These are phyloP conservation scores for Cylindrodendrum hubeiense DNA, from an alignment of 2,329 filamentous ascomycete genomes.

Conservation along the genomic window DNA sequence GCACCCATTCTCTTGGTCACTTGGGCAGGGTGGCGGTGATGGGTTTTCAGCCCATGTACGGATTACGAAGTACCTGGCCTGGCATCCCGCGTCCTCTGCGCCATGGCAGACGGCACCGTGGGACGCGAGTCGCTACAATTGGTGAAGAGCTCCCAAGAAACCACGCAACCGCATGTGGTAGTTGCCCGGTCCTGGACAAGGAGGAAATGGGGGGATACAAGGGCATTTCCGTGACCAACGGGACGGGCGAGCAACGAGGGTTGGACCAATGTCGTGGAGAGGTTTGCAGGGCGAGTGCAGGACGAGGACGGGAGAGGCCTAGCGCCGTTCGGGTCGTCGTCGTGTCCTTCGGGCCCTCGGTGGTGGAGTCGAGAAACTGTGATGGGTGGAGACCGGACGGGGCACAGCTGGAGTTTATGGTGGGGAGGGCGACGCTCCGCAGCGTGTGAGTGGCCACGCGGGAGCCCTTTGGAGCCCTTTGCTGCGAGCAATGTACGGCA, in stretches of 20 bases:
- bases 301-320: constrained; percentile 25
- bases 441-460: constrained; percentile 26
- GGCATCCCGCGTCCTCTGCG: constrained; percentile 5
- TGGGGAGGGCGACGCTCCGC: constrained; percentile 29
- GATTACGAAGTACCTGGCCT: constrained; percentile 4
- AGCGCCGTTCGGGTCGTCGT: constrained; percentile 46
- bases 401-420: too few relatives aligned
- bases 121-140: constrained; percentile 16
- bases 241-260: neutral
- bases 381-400: constrained; percentile 31
- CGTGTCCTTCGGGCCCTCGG: constrained; percentile 43
- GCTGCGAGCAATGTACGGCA: constrained; percentile 31
- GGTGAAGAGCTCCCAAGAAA: constrained; percentile 14
- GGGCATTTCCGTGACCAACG: constrained; percentile 37
- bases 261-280: constrained; percentile 34
- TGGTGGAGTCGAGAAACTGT: constrained; percentile 37
- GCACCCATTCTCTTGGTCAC: neutral
- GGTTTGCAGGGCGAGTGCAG: constrained; percentile 11
- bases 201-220: constrained; percentile 7
- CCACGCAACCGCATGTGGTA: constrained; percentile 4
- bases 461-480: constrained; percentile 22
- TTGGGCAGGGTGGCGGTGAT: constrained; percentile 7
- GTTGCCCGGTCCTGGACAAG: constrained; percentile 1
- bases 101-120: constrained; percentile 10
- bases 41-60: constrained; percentile 14